Conservation (phyloP, 2,329 filamentous ascomycete genomes). For the Talaromyces sp. region DNA sequence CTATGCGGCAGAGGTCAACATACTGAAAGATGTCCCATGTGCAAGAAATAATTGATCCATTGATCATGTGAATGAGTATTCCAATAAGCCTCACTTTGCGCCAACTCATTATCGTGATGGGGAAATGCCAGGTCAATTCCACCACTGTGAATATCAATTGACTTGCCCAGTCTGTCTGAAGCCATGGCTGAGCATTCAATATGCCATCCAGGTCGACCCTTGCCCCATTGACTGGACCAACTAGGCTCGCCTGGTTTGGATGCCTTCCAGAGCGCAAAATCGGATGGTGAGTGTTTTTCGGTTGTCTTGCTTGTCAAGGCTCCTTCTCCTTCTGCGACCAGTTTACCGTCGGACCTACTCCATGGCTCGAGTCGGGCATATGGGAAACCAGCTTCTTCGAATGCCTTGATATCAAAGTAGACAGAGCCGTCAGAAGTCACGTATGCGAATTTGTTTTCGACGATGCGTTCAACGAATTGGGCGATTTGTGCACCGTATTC, state of each 20-base stretch:
- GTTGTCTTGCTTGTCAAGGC: slow-evolving; percentile 61
- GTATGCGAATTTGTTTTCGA: slow-evolving; percentile 84
- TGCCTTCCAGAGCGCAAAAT: slow-evolving; percentile 93
- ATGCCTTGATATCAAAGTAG: slow-evolving; percentile 87
- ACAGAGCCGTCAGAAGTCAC: slow-evolving; percentile 72
- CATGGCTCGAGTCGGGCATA: slow-evolving; percentile 85
- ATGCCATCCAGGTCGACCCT: slow-evolving; percentile 89
- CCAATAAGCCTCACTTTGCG: slow-evolving; percentile 86
- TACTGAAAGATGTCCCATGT: slow-evolving; percentile 80
- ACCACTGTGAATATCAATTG: slow-evolving; percentile 90
- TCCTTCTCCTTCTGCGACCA: slow-evolving; percentile 87
- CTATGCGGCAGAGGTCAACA: neutral
- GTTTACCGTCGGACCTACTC: slow-evolving; percentile 75
- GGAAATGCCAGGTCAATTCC: slow-evolving; percentile 89
- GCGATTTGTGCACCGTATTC: slow-evolving; percentile 88
- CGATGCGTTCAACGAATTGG: slow-evolving; percentile 75
- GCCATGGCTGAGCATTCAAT: slow-evolving; percentile 98
- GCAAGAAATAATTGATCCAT: slow-evolving; percentile 95
- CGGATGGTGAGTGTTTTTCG: slow-evolving; percentile 71
- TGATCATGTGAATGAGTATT: slow-evolving; percentile 50
- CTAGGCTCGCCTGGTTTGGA: slow-evolving; percentile 88
- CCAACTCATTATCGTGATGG: slow-evolving; percentile 89
- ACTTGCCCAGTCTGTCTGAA: slow-evolving; percentile 75
- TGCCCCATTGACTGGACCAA: slow-evolving; percentile 85
- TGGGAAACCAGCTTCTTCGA: slow-evolving; percentile 77